These are phyloP conservation scores for Nadsonia fulvescens DNA, from an alignment of 805 yeast species.

Conservation along the genomic window DNA sequence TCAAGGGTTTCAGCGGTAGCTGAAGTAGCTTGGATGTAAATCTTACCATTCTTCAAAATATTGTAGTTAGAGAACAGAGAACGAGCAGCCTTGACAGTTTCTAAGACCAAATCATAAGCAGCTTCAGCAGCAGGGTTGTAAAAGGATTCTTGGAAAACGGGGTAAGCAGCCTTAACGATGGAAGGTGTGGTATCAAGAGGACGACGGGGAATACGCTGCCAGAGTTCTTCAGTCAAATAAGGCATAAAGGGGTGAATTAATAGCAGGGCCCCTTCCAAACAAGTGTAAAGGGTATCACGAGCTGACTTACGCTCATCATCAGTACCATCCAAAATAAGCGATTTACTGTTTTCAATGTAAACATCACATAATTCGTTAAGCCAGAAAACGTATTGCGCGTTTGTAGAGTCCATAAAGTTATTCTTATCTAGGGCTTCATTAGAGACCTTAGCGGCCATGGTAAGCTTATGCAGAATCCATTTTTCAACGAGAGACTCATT, in stretches of 20 bases:
- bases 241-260: constrained; percentile 98
- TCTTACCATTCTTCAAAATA: constrained; percentile 74
- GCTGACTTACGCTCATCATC: constrained; percentile 74
- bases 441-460: constrained; percentile 46
- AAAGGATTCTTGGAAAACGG: constrained; percentile 41
- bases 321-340: constrained; percentile 80
- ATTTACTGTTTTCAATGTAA: constrained; percentile 93
- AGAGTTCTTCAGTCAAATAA: constrained; percentile 88
- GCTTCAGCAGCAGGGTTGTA: constrained; percentile 46
- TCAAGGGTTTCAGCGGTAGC: constrained; percentile 33
- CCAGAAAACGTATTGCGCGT: constrained; percentile 87
- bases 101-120: constrained; percentile 72
- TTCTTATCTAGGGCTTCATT: constrained; percentile 58
- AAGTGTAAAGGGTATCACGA: constrained; percentile 80
- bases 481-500: constrained; percentile 83
- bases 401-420: constrained; percentile 79
- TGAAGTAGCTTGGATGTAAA: constrained; percentile 55
- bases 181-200: constrained; percentile 48
- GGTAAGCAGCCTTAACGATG: constrained; percentile 67
- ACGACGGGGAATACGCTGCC: constrained; percentile 95
- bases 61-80: constrained; percentile 81
- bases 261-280: constrained; percentile 79
- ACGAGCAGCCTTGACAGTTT: constrained; percentile 78
- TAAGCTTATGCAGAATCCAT: constrained; percentile 85
- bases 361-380: constrained; percentile 87